Evolutionary conservation across 1,139 yeast genomes (phyloP).

Genomic region (Wickerhamomyces sp.): DNA sequence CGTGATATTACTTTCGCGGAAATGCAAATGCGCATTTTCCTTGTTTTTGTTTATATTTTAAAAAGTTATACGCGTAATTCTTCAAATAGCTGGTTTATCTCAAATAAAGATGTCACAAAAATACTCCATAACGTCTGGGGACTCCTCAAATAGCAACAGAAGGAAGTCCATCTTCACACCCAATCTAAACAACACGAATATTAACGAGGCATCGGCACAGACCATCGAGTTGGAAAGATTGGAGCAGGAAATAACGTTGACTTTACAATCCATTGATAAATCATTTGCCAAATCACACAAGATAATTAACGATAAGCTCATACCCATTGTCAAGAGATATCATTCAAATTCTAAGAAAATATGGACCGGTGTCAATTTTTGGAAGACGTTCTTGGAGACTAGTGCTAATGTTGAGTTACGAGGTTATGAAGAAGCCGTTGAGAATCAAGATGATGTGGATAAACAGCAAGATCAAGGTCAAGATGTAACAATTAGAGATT

Average conservation of each 20-base stretch:
- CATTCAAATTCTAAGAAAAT: slow-evolving; percentile 50
- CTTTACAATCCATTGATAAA: slow-evolving; percentile 74
- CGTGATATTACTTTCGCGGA: background rate
- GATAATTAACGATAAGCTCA: slow-evolving; percentile 52
- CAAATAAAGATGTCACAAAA: slow-evolving; percentile 9
- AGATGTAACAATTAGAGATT: slow-evolving; percentile 11
- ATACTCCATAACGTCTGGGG: slow-evolving; percentile 7
- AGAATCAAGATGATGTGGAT: slow-evolving; percentile 6
- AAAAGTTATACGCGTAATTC: background rate
- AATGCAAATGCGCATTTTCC: background rate
- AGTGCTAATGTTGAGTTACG: slow-evolving; percentile 65
- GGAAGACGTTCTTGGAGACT: slow-evolving; percentile 74
- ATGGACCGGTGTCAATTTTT: slow-evolving; percentile 60
- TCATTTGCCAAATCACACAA: slow-evolving; percentile 62
- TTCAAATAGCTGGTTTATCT: background rate
- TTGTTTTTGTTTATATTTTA: background rate
- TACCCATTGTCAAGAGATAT: slow-evolving; percentile 59
- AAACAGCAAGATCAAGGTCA: background rate
- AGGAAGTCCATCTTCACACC: slow-evolving; percentile 23
- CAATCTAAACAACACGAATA: slow-evolving; percentile 11
- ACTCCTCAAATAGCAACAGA: slow-evolving; percentile 11
- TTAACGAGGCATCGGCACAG: slow-evolving; percentile 26
- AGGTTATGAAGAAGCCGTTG: slow-evolving; percentile 48
- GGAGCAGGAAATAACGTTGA: slow-evolving; percentile 78
- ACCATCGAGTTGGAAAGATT: slow-evolving; percentile 61